Base-by-base conservation (phyloP, 768 basidiomycete species). In the Clitopilus passeckerianus region DNA sequence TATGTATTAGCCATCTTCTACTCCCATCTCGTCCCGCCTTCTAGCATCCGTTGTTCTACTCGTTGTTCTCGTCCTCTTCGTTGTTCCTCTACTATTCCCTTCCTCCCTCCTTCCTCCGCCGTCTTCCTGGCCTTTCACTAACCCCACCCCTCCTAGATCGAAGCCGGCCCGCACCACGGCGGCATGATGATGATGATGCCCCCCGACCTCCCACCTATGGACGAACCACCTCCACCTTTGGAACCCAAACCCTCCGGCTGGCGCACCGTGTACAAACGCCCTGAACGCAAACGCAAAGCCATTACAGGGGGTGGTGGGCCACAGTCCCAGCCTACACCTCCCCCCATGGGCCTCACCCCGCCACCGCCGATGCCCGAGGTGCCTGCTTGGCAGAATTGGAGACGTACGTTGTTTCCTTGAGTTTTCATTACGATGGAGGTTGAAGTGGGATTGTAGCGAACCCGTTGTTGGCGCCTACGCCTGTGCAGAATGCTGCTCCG, bases 371-470 rank as follows among this genome's bases (percentile, higher is more conserved):
- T 82, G 65, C 79, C 81, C 0, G 79, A 81, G 34, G n/a, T 84
- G 33, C 89, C 90, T 18, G 83, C 91, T 1, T 93, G 91, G 91
- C 84, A 90, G 0, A 89, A 91, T 64, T 93, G 90, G 91, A 80
- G 86, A 77, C 91, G 90, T 93, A 68, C 57, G 46, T n/a, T 50
- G 44, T 22, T 34, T 34, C 5, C 5, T 55, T 34, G 24, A 14
- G 33, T 34, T 30, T 10, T 37, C 7, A n/a, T n/a, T n/a, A n/a
- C n/a, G n/a, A n/a, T n/a, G n/a, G n/a, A n/a, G n/a, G n/a, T n/a
- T n/a, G n/a, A n/a, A n/a, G n/a, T 5, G 46, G 12, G n/a, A 33
- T 12, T 57, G 5, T 65, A 90, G 89, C 90, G 3, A 89, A 90
- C 65, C 86, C 88, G 2, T 68, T 85, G 6, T 66, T 88, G 10